Evolutionary conservation across 106 monocot genomes (phyloP).

Genomic region (Iris macrosiphon): DNA sequence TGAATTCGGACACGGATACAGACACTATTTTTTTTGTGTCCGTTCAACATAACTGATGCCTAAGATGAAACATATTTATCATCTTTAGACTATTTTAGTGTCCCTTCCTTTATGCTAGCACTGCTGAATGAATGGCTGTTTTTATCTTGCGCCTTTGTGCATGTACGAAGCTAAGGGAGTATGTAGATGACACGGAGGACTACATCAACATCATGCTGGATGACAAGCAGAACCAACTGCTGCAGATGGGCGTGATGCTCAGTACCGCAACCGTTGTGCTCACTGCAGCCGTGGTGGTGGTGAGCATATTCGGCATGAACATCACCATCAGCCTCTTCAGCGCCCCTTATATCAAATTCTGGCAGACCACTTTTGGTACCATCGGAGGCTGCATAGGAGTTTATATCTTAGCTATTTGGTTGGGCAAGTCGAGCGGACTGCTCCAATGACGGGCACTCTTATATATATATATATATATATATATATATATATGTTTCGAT

Average conservation of each 20-base stretch:
- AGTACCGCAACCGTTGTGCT: constrained; percentile 40
- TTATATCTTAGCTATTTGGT: constrained; percentile 60
- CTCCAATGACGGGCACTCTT: constrained; percentile 40
- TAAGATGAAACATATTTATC: too few relatives aligned
- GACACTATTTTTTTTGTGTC: too few relatives aligned
- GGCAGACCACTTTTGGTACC: constrained; percentile 54
- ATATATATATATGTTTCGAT: too few relatives aligned
- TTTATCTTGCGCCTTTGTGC: neutral
- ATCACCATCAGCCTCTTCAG: constrained; percentile 23
- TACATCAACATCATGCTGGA: constrained; percentile 61
- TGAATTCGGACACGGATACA: too few relatives aligned
- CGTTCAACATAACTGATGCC: too few relatives aligned
- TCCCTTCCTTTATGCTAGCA: too few relatives aligned
- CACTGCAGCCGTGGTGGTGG: constrained; percentile 40
- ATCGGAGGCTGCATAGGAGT: constrained; percentile 34
- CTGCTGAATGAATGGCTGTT: neutral
- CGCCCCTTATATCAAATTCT: constrained; percentile 17
- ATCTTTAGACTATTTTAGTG: too few relatives aligned
- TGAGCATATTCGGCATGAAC: constrained; percentile 46
- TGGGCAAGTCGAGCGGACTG: constrained; percentile 70
- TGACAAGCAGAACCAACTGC: constrained; percentile 50
- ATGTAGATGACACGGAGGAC: constrained; percentile 55
- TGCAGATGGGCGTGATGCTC: constrained; percentile 52
- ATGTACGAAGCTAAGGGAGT: constrained; percentile 39
- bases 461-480: too few relatives aligned